phyloP scores from a whole-genome alignment of 2,329 filamentous ascomycete species.

The Onygenales sp. region DNA sequence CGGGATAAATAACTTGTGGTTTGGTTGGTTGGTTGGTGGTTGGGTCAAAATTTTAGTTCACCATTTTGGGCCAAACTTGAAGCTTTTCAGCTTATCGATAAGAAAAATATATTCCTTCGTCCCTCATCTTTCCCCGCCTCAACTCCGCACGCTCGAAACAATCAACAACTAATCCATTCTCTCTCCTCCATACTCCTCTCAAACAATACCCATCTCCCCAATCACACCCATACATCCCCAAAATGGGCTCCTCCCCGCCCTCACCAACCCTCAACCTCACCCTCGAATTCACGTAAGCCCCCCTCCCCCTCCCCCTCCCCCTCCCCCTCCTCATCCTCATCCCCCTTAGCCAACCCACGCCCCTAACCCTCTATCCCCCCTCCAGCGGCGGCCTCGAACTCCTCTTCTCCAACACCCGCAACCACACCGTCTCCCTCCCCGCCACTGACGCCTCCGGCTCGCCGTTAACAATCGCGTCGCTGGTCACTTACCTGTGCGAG shows the following conservation, averaged over 20 bases:
- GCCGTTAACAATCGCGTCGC: conserved; percentile 59
- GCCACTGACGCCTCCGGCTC: conserved; percentile 48
- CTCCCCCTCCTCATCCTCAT: background rate
- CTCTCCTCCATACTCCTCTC: background rate
- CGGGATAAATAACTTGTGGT: background rate
- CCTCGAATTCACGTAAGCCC: conserved; percentile 63
- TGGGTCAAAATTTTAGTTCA: conserved; percentile 2
- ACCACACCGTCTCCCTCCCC: conserved; percentile 62
- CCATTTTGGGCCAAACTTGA: conserved; percentile 15
- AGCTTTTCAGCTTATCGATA: conserved; percentile 29
- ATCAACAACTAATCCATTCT: background rate
- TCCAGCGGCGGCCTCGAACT: conserved; percentile 82
- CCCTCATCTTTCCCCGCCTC: background rate
- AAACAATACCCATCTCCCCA: background rate
- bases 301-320: background rate
- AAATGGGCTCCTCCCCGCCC: background rate
- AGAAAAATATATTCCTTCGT: conserved; percentile 9
- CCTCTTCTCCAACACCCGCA: conserved; percentile 76
- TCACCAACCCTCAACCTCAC: conserved; percentile 43
- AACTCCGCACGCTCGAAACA: background rate
- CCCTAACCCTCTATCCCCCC: conserved; percentile 7
- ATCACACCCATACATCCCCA: no score
- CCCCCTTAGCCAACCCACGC: conserved; percentile 2
- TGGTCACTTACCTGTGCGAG: conserved; percentile 71
- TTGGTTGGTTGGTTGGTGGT: background rate